Base-by-base conservation (phyloP, 169 alveolate genomes). In the Babesia ovis region DNA sequence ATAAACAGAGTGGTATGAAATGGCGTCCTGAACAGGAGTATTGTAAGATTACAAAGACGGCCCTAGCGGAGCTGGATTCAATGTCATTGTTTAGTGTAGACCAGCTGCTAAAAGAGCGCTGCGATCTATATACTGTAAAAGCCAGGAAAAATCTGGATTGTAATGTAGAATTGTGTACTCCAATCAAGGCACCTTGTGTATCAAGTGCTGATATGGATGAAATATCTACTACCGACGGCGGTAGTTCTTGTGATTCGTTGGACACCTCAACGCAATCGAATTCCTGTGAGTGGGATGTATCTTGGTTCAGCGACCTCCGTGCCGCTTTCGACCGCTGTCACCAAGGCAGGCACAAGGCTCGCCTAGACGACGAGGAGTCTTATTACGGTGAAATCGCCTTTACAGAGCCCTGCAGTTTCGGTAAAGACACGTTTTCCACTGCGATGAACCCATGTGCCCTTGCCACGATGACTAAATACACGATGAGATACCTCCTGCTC, bases 401-500 rank as follows among this genome's bases (percentile, higher is more conserved):
- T 20, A 8, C 39, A 5, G 48, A 46, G 53, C 74, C 62, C 4
- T 64, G 8, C 37, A n/a, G 43, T 31, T 20, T 64, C 25, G 25
- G 46, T 14, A 18, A 16, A 16, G 48, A 35, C 31, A 29, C n/a
- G n/a, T 50, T 64, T 35, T 25, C 59, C 11, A 25, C 22, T 20
- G 29, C 48, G n/a, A 25, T n/a, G 20, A 42, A 64, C 51, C 37
- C 29, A 12, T 48, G 62, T 56, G 61, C 41, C 3, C 50, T 64
- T 9, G 74, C 58, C 32, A 22, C 56, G 4, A 72, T 59, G 35
- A 79, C 86, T 34, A 79, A 79, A 57, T 20, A 68, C 34, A 79
- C 83, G 14, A 67, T 58, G 27, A 42, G 73, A 29, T 79, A 79
- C 60, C 41, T 56, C 39, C 53, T 79, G 72, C 77, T 79, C 32